Percentiles rank a stretch among this genome's conserved stretches.
Conservation (phyloP, 208 protist species). For the Novymonas esmeraldas region DNA sequence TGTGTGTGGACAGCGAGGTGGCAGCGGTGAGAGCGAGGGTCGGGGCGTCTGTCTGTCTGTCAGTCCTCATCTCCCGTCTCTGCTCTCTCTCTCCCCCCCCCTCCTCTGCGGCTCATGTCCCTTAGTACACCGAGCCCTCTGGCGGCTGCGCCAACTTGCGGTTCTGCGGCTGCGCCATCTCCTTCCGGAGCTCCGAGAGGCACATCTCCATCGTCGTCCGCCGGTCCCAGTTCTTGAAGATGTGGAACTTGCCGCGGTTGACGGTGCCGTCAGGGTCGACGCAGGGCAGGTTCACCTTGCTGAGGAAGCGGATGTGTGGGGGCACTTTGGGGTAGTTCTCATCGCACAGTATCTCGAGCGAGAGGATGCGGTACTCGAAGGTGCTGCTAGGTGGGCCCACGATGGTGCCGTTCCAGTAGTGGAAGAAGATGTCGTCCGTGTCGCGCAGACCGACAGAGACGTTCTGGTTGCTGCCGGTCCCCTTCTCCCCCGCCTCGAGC, state of each 20-base stretch:
- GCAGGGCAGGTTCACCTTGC: slow-evolving; percentile 87
- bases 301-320: slow-evolving; percentile 85
- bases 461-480: slow-evolving; percentile 83
- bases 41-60: not conserved
- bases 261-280: slow-evolving; percentile 81
- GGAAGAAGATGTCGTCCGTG: slow-evolving; percentile 90
- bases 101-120: not conserved
- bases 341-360: slow-evolving; percentile 88
- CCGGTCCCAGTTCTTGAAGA: slow-evolving; percentile 86
- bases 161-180: slow-evolving; percentile 84
- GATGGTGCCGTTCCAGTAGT: slow-evolving; percentile 93
- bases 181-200: slow-evolving; percentile 82
- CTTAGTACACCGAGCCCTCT: slow-evolving; percentile 72
- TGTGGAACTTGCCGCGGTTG: slow-evolving; percentile 63
- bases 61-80: not conserved
- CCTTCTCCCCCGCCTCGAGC: slow-evolving; percentile 93
- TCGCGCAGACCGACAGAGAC: slow-evolving; percentile 89
- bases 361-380: slow-evolving; percentile 92
- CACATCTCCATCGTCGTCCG: slow-evolving; percentile 88
- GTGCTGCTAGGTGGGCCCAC: slow-evolving; percentile 85
- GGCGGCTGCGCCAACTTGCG: slow-evolving; percentile 86
- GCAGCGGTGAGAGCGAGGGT: not conserved
- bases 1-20: not conserved
- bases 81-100: not conserved
- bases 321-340: slow-evolving; percentile 88